phyloP scores from a whole-genome alignment of 164 flowering plant species.

The Chimonanthus salicifolius region DNA sequence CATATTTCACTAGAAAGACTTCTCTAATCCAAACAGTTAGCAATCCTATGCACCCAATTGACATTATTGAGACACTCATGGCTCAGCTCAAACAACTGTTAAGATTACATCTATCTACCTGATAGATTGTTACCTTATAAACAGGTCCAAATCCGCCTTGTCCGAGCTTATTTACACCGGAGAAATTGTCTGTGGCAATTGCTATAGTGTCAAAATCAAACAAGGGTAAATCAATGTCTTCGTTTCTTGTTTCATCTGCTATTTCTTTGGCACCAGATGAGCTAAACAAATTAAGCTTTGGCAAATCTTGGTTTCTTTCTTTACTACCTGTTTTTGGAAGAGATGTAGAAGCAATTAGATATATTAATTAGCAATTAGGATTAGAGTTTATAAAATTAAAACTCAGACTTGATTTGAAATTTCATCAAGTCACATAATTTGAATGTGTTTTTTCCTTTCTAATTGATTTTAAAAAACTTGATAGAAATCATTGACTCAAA shows the following conservation, averaged over 20 bases:
- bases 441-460: no score
- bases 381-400: no score
- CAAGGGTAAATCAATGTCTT: slow-evolving; percentile 2
- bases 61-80: no score
- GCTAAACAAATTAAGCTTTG: background rate
- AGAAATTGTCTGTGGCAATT: slow-evolving; percentile 13
- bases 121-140: slow-evolving; percentile 9
- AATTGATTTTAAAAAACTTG: background rate
- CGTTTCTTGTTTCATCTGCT: background rate
- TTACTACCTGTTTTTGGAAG: background rate
- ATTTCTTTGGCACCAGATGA: background rate
- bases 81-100: no score
- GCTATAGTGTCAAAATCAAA: slow-evolving; percentile 1
- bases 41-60: background rate
- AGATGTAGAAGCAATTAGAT: background rate
- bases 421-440: background rate
- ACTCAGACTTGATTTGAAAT: no score
- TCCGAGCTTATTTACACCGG: slow-evolving; percentile 11
- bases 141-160: slow-evolving; percentile 18
- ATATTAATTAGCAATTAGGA: background rate
- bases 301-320: background rate
- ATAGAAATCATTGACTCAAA: background rate
- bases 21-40: background rate
- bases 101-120: background rate
- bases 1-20: background rate